Percentiles rank a stretch among this genome's conserved stretches.
Evolutionary conservation across 306 rosid species (phyloP).

Genomic region (Rosa lucieae): DNA sequence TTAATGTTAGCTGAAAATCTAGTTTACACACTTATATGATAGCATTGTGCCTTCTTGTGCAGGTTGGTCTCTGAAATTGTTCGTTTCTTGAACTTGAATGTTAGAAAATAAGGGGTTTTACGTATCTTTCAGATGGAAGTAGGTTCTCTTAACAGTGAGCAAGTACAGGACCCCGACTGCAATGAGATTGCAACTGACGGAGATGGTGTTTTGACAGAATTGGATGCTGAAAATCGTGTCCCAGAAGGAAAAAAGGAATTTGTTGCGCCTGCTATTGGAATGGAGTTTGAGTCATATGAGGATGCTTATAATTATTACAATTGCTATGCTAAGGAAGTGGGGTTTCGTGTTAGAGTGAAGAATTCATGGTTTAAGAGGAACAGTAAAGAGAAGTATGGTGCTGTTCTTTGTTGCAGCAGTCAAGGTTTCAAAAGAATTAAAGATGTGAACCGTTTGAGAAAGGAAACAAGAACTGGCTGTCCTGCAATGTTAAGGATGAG

Average conservation of each 20-base stretch:
- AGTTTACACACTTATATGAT: not conserved
- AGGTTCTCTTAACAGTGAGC: slow-evolving; percentile 45
- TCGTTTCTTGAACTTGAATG: not conserved
- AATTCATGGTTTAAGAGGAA: slow-evolving; percentile 96
- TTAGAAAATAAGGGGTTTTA: slow-evolving; percentile 21
- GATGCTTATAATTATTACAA: slow-evolving; percentile 92
- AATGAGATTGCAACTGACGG: slow-evolving; percentile 50
- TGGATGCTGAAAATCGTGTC: slow-evolving; percentile 53
- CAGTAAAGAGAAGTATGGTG: slow-evolving; percentile 93
- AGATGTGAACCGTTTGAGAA: slow-evolving; percentile 81
- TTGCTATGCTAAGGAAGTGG: slow-evolving; percentile 91
- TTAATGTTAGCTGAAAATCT: not conserved
- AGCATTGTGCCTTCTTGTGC: not conserved
- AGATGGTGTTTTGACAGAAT: slow-evolving; percentile 42
- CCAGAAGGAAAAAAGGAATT: slow-evolving; percentile 65
- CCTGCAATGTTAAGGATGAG: slow-evolving; percentile 98
- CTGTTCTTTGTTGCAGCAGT: slow-evolving; percentile 96
- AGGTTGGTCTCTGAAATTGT: not conserved
- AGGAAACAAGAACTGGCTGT: slow-evolving; percentile 96
- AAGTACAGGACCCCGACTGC: slow-evolving; percentile 52
- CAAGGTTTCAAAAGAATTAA: slow-evolving; percentile 94
- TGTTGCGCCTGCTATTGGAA: slow-evolving; percentile 81
- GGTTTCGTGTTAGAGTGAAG: slow-evolving; percentile 91
- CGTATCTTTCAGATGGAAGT: slow-evolving; percentile 64
- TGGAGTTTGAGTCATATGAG: slow-evolving; percentile 94